Percentiles rank a stretch among this genome's conserved stretches.
phyloP scores from a whole-genome alignment of 257 asterid genomes.

The Echium plantagineum region DNA sequence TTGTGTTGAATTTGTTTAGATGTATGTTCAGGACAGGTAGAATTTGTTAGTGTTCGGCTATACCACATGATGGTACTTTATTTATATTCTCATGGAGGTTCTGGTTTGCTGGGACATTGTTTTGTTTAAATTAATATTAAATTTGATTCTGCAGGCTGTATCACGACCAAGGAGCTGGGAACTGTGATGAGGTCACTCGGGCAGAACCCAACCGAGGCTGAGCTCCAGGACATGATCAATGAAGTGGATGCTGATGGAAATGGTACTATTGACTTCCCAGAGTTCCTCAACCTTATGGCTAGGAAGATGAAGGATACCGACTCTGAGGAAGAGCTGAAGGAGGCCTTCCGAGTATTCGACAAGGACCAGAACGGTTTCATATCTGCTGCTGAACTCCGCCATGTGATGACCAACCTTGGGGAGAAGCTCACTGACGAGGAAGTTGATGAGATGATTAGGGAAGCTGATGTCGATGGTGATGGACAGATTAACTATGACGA shows the following conservation, averaged over 20 bases:
- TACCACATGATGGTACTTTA: no score
- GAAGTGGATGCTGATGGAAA: background rate
- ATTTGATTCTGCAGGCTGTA: background rate
- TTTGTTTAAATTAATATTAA: no score
- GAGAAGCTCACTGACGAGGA: background rate
- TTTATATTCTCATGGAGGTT: background rate
- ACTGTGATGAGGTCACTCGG: background rate
- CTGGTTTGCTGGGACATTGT: background rate
- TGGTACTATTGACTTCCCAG: background rate
- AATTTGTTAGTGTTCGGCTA: no score
- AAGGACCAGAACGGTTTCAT: background rate
- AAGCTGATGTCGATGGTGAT: background rate
- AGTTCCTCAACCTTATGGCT: background rate
- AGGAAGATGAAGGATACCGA: background rate
- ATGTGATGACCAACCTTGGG: background rate
- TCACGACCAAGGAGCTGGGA: background rate
- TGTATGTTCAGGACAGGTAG: no score
- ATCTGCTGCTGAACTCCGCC: background rate
- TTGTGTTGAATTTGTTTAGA: background rate
- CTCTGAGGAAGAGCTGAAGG: background rate
- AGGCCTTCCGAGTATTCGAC: background rate
- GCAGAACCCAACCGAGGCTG: background rate
- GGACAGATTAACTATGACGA: background rate
- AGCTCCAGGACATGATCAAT: background rate
- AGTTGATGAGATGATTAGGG: background rate